Base-by-base conservation (phyloP, 1,139 yeast genomes). In the Taphrina populina region DNA sequence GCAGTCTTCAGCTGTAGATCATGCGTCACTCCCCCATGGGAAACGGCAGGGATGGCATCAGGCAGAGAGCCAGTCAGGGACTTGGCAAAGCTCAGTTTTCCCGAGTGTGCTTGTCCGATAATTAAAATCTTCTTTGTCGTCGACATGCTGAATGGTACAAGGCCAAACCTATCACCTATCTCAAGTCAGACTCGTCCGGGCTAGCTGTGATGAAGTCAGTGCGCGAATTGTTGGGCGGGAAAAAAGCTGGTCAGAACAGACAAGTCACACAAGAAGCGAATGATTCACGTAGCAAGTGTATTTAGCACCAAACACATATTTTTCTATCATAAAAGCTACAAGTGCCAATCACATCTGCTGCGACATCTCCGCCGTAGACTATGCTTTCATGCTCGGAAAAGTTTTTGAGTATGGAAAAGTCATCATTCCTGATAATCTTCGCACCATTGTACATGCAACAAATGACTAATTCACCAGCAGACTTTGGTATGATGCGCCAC, bases 1-100 rank as follows among this genome's bases (percentile, higher is more conserved):
- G 33, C 19, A 21, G 41, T 58, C 20, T 41, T 29, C 33, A 58
- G n/a, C 27, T 30, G 17, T 13, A 35, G 17, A 13, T 44, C 37
- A 36, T 58, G 60, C 6, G 58, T 39, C 32, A 58, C 20, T 11
- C 60, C 60, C 15, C 60, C 58, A 30, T 58, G 60, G 4, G 52
- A 35, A 13, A 21, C 45, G 15, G 35, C 8, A 7, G 32, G 37
- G 13, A 56, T 30, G 11, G 26, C 45, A 13, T 15, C 15, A 3
- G 58, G 58, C 8, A 49, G 30, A 3, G 52, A 30, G 7, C 56
- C 56, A 19, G 56, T 56, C 41, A 56, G 30, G 11, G 56, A 56
- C 30, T 55, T 45, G 30, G 49, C 17, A n/a, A 55, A 34, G 2
- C 40, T 21, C 24, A 55, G 44, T 20, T 55, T 55, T 15, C 58